Evolutionary conservation across 345 rosid species (phyloP).

Genomic region (Moringa oleifera): DNA sequence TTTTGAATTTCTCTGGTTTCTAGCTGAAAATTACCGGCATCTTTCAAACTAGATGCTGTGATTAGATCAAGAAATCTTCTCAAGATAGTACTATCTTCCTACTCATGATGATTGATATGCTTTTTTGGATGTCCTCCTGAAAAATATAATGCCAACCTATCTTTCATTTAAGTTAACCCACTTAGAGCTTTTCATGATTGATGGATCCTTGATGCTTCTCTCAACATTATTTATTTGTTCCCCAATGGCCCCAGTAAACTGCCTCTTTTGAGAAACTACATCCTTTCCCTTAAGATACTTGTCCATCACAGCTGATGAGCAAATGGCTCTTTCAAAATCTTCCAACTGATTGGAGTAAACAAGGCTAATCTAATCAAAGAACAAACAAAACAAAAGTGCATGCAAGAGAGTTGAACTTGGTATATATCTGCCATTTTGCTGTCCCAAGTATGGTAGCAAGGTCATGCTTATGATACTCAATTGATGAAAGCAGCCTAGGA

Average conservation of each 20-base stretch:
- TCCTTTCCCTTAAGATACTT: constrained; percentile 26
- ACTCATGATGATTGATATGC: constrained; percentile 6
- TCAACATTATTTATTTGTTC: constrained; percentile 44
- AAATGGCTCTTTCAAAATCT: constrained; percentile 52
- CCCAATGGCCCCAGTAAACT: constrained; percentile 44
- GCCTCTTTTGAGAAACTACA: constrained; percentile 34
- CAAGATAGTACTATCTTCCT: constrained; percentile 30
- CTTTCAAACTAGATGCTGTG: constrained; percentile 25
- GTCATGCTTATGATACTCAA: constrained; percentile 46
- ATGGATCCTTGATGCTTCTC: constrained; percentile 23
- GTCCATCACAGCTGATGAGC: constrained; percentile 27
- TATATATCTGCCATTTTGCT: constrained; percentile 57
- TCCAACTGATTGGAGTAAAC: constrained; percentile 41
- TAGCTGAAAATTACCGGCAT: constrained; percentile 27
- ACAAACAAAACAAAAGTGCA: background rate
- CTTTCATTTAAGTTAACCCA: constrained; percentile 39
- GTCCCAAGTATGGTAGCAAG: constrained; percentile 51
- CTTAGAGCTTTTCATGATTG: constrained; percentile 14
- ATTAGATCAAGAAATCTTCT: constrained; percentile 42
- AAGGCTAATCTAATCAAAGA: constrained; percentile 12
- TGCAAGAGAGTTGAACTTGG: background rate
- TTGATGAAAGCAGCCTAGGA: constrained; percentile 29
- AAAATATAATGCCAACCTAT: constrained; percentile 43
- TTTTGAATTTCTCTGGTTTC: constrained; percentile 21
- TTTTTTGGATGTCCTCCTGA: constrained; percentile 30